Conservation (phyloP, 2,329 filamentous ascomycete genomes). For the Cercospora sojina region DNA sequence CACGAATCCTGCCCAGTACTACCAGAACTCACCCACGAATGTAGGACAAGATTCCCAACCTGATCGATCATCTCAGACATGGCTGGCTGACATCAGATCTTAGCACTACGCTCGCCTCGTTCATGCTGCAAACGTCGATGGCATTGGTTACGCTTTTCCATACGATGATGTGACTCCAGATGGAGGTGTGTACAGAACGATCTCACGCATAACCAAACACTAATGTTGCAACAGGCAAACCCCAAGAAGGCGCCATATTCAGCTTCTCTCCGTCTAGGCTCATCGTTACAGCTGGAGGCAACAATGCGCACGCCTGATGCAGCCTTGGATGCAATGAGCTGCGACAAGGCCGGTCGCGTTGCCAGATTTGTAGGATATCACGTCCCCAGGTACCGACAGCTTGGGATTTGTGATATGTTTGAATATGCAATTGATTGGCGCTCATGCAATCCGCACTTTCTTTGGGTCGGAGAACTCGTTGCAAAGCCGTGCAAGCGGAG, state of each 20-base stretch:
- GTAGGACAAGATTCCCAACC: conserved; percentile 24
- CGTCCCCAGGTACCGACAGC: background rate
- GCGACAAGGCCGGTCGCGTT: background rate
- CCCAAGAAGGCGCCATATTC: conserved; percentile 38
- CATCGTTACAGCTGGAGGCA: conserved; percentile 35
- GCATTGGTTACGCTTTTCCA: conserved; percentile 63
- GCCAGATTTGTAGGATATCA: background rate
- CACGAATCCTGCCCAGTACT: conserved; percentile 33
- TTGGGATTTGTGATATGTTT: conserved; percentile 5
- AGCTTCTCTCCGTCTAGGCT: conserved; percentile 31
- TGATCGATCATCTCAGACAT: background rate
- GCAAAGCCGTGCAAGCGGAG: conserved; percentile 1
- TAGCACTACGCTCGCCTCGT: conserved; percentile 39
- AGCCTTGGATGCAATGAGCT: background rate
- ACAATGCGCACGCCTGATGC: conserved; percentile 28
- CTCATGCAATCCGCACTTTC: background rate
- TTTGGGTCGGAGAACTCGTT: background rate
- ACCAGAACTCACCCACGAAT: conserved; percentile 34
- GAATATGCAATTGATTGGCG: conserved; percentile 4
- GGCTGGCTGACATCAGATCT: conserved; percentile 10
- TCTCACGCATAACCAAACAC: conserved; percentile 19
- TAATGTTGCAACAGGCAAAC: conserved; percentile 20
- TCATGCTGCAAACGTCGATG: conserved; percentile 53
- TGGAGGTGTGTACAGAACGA: conserved; percentile 43
- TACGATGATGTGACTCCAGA: conserved; percentile 67